These are phyloP conservation scores for Trypanosoma boissoni DNA, from an alignment of 208 protist genomes.

Conservation along the genomic window DNA sequence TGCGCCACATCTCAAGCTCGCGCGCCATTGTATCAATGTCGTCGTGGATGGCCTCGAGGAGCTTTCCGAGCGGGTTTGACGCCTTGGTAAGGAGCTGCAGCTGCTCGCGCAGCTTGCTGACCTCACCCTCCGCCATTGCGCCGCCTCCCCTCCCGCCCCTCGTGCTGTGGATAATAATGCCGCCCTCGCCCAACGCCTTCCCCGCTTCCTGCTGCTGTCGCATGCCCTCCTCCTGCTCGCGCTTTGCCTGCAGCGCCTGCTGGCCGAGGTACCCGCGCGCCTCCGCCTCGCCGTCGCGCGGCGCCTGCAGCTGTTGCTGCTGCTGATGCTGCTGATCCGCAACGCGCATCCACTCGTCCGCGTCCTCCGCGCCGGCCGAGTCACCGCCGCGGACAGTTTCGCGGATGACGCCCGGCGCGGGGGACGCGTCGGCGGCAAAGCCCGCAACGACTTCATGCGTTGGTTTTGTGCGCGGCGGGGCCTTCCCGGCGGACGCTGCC, in stretches of 20 bases:
- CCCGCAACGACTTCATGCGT: slow-evolving; percentile 72
- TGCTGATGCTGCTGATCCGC: slow-evolving; percentile 67
- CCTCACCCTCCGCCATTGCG: slow-evolving; percentile 65
- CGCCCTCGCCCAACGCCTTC: slow-evolving; percentile 24
- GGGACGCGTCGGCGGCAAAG: slow-evolving; percentile 28
- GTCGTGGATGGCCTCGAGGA: slow-evolving; percentile 83
- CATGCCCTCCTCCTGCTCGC: slow-evolving; percentile 62
- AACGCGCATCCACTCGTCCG: slow-evolving; percentile 77
- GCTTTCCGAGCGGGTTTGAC: slow-evolving; percentile 85
- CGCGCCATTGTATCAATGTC: slow-evolving; percentile 89
- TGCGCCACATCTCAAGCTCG: slow-evolving; percentile 89
- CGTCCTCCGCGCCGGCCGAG: slow-evolving; percentile 29
- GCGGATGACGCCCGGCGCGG: slow-evolving; percentile 55
- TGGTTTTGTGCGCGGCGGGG: slow-evolving; percentile 68
- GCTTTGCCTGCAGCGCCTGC: slow-evolving; percentile 83
- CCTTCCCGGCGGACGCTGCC: slow-evolving; percentile 46
- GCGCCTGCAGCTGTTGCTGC: slow-evolving; percentile 29
- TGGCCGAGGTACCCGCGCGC: slow-evolving; percentile 77
- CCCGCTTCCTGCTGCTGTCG: slow-evolving; percentile 16
- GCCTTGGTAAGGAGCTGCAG: slow-evolving; percentile 89
- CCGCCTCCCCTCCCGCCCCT: slow-evolving; percentile 23
- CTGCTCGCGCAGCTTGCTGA: slow-evolving; percentile 81
- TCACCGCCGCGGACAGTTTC: slow-evolving; percentile 37
- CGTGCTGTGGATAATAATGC: slow-evolving; percentile 73
- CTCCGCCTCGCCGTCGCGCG: slow-evolving; percentile 38